Percentiles rank a stretch among this genome's conserved stretches.
These are phyloP conservation scores for Backusella tuberculispora DNA, from an alignment of 192 early-diverging fungal genomes.

Conservation along the genomic window DNA sequence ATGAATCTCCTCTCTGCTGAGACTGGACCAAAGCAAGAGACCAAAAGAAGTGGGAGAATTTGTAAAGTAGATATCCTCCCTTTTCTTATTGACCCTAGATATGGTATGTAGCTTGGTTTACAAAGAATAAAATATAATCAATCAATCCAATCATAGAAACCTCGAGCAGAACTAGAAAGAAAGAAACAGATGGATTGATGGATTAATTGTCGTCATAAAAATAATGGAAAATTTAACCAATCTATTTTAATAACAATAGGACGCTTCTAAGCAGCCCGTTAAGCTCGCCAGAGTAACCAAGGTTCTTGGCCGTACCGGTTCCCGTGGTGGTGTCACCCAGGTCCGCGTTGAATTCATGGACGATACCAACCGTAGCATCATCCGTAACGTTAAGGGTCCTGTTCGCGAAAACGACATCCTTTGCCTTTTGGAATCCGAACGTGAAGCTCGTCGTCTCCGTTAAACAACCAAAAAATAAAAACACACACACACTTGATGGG, in stretches of 20 bases:
- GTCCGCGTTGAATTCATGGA: conserved; percentile 99
- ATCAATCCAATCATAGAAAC: no score
- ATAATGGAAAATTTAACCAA: background rate
- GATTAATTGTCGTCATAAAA: background rate
- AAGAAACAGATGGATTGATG: conserved; percentile 27
- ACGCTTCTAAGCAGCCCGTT: conserved; percentile 55
- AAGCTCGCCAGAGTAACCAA: conserved; percentile 96
- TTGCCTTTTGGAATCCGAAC: conserved; percentile 97
- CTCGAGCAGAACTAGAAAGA: conserved; percentile 4
- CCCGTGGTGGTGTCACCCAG: conserved; percentile 99
- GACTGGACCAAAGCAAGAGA: background rate
- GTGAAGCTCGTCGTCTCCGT: conserved; percentile 98
- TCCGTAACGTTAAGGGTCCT: conserved; percentile 99
- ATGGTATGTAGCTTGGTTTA: conserved; percentile 6
- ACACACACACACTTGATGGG: background rate
- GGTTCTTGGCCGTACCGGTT: conserved; percentile 98
- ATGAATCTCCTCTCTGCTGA: conserved; percentile 16
- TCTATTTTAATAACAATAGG: conserved; percentile 15
- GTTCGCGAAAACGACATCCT: conserved; percentile 96
- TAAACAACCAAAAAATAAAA: conserved; percentile 51
- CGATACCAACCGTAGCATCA: conserved; percentile 92
- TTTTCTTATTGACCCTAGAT: conserved; percentile 24
- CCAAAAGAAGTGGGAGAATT: conserved; percentile 8
- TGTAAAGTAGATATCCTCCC: conserved; percentile 15
- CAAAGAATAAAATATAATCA: background rate